A percentile compares a stretch with the other conserved stretches of the same genome.
These are phyloP conservation scores for Apium graveolens DNA, from an alignment of 129 eudicot species.

Conservation along the genomic window DNA sequence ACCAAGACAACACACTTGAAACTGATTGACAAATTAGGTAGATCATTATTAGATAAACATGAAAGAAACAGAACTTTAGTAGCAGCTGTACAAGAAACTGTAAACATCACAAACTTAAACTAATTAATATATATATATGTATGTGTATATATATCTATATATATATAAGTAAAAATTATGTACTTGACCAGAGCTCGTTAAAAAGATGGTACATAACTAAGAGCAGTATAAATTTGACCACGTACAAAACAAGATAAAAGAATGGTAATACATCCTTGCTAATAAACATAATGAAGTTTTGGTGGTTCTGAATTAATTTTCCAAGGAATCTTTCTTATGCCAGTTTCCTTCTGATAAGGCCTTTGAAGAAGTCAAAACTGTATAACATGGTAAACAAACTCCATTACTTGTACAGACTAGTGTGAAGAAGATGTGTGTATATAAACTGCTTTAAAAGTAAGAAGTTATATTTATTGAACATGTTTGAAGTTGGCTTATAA, in stretches of 20 bases:
- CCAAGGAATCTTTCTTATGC: constrained; percentile 22
- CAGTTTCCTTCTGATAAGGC: constrained; percentile 78
- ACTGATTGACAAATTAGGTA: neutral
- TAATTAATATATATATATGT: too few species aligned
- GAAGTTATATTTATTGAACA: neutral
- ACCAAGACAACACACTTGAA: neutral
- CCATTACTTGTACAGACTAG: neutral
- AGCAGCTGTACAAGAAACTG: neutral
- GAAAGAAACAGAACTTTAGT: neutral
- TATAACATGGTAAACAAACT: constrained; percentile 14
- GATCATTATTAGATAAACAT: neutral
- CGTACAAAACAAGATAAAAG: neutral
- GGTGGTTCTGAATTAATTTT: constrained; percentile 1
- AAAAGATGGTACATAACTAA: neutral
- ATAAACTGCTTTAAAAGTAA: neutral
- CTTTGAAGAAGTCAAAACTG: constrained; percentile 97
- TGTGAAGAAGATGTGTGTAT: neutral
- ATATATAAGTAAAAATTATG: neutral
- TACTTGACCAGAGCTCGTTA: neutral
- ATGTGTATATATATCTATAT: too few species aligned
- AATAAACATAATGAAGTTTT: constrained; percentile 14
- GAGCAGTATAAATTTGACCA: constrained; percentile 10
- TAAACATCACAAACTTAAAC: neutral
- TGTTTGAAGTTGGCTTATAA: too few species aligned
- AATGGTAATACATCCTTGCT: constrained; percentile 11